These are phyloP conservation scores for Tricholoma sp. DNA, from an alignment of 768 basidiomycete species.

Conservation along the genomic window DNA sequence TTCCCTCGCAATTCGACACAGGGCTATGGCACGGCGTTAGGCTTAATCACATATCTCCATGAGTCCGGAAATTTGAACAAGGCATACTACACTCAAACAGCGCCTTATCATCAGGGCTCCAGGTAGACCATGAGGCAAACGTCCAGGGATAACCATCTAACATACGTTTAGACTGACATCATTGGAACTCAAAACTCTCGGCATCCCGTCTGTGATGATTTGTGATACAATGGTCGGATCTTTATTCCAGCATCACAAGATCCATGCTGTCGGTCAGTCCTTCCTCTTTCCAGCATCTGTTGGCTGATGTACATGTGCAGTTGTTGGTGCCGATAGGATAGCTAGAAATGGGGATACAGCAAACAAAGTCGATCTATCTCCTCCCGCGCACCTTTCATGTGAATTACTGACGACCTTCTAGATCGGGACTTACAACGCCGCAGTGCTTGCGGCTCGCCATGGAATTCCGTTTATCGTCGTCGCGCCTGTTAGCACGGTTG, in stretches of 20 bases:
- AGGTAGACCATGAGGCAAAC: slow-evolving; percentile 33
- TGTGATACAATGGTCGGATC: slow-evolving; percentile 98
- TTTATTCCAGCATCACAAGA: slow-evolving; percentile 79
- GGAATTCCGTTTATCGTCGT: slow-evolving; percentile 90
- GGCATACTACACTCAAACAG: slow-evolving; percentile 91
- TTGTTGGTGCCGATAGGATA: slow-evolving; percentile 85
- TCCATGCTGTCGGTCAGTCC: slow-evolving; percentile 72
- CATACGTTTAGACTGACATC: slow-evolving; percentile 66
- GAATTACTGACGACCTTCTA: slow-evolving; percentile 22
- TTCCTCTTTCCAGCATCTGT: not conserved
- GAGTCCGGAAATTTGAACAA: slow-evolving; percentile 70
- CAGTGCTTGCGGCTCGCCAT: slow-evolving; percentile 85
- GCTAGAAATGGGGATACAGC: slow-evolving; percentile 95
- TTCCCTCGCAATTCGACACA: slow-evolving; percentile 24
- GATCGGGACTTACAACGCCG: slow-evolving; percentile 96
- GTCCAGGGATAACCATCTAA: not conserved
- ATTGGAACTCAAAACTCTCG: slow-evolving; percentile 78
- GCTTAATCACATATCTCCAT: slow-evolving; percentile 87
- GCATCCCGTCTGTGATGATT: slow-evolving; percentile 87
- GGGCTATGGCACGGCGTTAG: slow-evolving; percentile 96
- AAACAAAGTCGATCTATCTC: slow-evolving; percentile 57
- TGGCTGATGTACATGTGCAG: slow-evolving; percentile 28
- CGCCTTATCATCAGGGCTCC: slow-evolving; percentile 93
- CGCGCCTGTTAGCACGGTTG: slow-evolving; percentile 89
- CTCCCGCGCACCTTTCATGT: not conserved